These are phyloP conservation scores for Exophiala lecanii-corni DNA, from an alignment of 2,329 filamentous ascomycete genomes.

Conservation along the genomic window DNA sequence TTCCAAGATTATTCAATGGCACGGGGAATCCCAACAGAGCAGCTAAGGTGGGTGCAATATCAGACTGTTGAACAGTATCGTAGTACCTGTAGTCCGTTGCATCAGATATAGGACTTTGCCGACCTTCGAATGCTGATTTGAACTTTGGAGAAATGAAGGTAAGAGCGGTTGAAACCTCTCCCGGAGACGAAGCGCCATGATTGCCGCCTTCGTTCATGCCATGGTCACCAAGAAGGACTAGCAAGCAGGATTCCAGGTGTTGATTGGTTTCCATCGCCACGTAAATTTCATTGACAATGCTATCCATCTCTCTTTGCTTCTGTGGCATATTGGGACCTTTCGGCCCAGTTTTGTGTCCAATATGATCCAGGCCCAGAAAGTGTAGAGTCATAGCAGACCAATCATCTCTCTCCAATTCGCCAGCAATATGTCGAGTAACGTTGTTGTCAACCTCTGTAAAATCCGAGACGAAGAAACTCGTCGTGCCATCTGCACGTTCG, in stretches of 20 bases:
- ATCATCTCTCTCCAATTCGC: constrained; percentile 69
- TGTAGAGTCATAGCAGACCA: constrained; percentile 95
- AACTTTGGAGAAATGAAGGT: constrained; percentile 88
- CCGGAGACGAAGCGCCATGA: constrained; percentile 87
- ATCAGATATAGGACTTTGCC: constrained; percentile 49
- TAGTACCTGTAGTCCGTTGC: constrained; percentile 73
- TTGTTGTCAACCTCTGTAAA: constrained; percentile 98
- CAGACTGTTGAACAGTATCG: constrained; percentile 80
- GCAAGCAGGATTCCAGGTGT: constrained; percentile 71
- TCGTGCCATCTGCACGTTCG: constrained; percentile 81
- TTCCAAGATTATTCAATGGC: constrained; percentile 83
- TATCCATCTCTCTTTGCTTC: constrained; percentile 93
- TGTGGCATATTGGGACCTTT: constrained; percentile 83
- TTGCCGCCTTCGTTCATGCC: constrained; percentile 99
- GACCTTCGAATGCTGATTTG: constrained; percentile 47
- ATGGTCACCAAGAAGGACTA: constrained; percentile 88
- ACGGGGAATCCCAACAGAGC: constrained; percentile 82
- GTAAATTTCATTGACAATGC: constrained; percentile 71
- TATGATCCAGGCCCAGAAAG: constrained; percentile 93
- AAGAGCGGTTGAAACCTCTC: constrained; percentile 89
- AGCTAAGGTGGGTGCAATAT: constrained; percentile 84
- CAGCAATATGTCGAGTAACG: constrained; percentile 81
- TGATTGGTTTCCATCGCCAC: constrained; percentile 64
- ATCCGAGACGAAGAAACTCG: constrained; percentile 97
- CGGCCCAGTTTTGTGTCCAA: constrained; percentile 92